Evolutionary conservation across 2,329 filamentous ascomycete genomes (phyloP).

Genomic region (Cercospora zeina): DNA sequence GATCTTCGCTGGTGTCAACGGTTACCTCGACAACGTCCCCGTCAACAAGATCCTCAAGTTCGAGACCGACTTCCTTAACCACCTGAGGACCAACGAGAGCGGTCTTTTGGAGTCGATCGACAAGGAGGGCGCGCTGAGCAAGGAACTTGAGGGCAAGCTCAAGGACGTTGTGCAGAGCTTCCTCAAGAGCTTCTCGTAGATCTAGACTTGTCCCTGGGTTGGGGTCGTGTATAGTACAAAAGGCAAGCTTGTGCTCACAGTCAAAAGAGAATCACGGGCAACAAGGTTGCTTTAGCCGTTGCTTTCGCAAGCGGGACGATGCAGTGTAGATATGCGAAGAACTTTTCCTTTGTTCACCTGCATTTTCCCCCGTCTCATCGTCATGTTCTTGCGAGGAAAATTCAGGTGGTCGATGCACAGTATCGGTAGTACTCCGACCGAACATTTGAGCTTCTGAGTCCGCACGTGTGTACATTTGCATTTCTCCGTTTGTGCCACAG

Average conservation of each 20-base stretch:
- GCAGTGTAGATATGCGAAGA: conserved; percentile 37
- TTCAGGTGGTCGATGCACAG: background rate
- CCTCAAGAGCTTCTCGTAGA: conserved; percentile 83
- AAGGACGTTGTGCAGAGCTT: conserved; percentile 75
- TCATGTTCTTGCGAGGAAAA: background rate
- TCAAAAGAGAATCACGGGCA: conserved; percentile 23
- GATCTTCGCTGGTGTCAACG: conserved; percentile 99
- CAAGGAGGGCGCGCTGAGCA: conserved; percentile 93
- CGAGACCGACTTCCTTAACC: conserved; percentile 90
- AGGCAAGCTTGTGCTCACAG: conserved; percentile 32
- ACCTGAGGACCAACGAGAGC: conserved; percentile 87
- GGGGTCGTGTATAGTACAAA: conserved; percentile 40
- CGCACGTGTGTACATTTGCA: background rate
- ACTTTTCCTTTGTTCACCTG: conserved; percentile 32
- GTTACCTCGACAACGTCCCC: conserved; percentile 83
- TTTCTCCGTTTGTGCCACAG: background rate
- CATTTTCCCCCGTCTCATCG: background rate
- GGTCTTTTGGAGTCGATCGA: conserved; percentile 84
- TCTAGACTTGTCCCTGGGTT: conserved; percentile 26
- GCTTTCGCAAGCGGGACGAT: conserved; percentile 22
- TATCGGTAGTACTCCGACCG: background rate
- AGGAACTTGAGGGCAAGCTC: conserved; percentile 82
- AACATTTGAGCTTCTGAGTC: background rate
- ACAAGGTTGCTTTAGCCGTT: conserved; percentile 21
- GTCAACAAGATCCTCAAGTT: conserved; percentile 89